Percentiles rank a stretch among this genome's conserved stretches.
Conservation (phyloP, 768 basidiomycete species). For the Boletus rubropictus region DNA sequence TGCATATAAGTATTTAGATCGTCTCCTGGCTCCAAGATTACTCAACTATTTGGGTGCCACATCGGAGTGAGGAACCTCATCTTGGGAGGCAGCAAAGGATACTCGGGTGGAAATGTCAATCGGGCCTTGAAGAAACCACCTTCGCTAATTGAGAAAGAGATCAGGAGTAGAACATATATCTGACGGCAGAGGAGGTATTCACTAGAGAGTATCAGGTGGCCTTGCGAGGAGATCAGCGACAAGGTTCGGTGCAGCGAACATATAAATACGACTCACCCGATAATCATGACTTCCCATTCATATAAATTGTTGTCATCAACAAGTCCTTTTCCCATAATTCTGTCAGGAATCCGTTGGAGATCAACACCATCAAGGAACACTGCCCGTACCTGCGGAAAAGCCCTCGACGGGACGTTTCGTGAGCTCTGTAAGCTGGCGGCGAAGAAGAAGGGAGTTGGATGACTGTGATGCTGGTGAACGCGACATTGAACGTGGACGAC, state of each 20-base stretch:
- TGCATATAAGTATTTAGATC: not conserved
- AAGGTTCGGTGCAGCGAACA: conserved; percentile 8
- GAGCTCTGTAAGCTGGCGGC: conserved; percentile 77
- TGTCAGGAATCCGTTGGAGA: conserved; percentile 32
- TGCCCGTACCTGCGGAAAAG: conserved; percentile 79
- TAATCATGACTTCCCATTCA: conserved; percentile 96
- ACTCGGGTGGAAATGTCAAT: conserved; percentile 85
- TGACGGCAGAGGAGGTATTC: conserved; percentile 22
- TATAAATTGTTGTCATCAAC: conserved; percentile 92
- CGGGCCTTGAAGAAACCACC: conserved; percentile 94
- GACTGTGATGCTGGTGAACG: conserved; percentile 29
- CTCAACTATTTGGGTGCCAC: conserved; percentile 96
- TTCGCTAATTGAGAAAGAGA: conserved; percentile 50
- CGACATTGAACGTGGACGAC: conserved; percentile 15
- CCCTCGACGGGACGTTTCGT: conserved; percentile 93
- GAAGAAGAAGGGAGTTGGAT: conserved; percentile 53
- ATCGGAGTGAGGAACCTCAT: conserved; percentile 94
- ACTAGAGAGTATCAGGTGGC: conserved; percentile 92
- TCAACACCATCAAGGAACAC: conserved; percentile 22
- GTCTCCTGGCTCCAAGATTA: conserved; percentile 4
- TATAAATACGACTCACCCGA: conserved; percentile 56
- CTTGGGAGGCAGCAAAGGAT: conserved; percentile 87
- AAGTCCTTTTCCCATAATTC: conserved; percentile 53
- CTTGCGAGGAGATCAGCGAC: conserved; percentile 38
- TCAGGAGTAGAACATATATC: conserved; percentile 2